Conservation (phyloP, 2,329 filamentous ascomycete species). For the Daldinia eschscholtzii region DNA sequence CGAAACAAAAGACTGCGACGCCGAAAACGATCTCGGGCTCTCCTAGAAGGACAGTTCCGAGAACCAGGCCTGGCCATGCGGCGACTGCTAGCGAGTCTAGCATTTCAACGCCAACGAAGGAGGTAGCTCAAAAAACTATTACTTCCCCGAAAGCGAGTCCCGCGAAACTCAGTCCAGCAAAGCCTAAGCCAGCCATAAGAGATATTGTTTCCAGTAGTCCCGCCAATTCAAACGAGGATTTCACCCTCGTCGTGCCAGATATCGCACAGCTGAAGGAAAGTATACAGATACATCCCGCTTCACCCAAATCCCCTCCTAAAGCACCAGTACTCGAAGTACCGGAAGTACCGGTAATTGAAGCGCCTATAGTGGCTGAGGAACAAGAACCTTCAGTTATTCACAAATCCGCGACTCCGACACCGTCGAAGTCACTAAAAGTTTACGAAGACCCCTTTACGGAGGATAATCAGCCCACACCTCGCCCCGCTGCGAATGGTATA, state of each 20-base stretch:
- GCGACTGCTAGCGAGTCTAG: slow-evolving; percentile 66
- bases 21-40: slow-evolving; percentile 66
- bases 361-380: slow-evolving; percentile 51
- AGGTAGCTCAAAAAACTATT: slow-evolving; percentile 51
- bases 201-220: slow-evolving; percentile 57
- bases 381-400: slow-evolving; percentile 30
- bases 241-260: slow-evolving; percentile 65
- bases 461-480: slow-evolving; percentile 61
- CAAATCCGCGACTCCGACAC: slow-evolving; percentile 45
- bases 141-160: slow-evolving; percentile 60
- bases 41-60: slow-evolving; percentile 64
- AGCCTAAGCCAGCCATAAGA: slow-evolving; percentile 51
- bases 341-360: slow-evolving; percentile 53
- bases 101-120: slow-evolving; percentile 60
- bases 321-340: slow-evolving; percentile 55
- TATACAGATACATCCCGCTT: slow-evolving; percentile 37
- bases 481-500: slow-evolving; percentile 58
- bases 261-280: slow-evolving; percentile 56
- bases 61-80: slow-evolving; percentile 61
- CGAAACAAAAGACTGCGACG: slow-evolving; percentile 61
- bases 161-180: slow-evolving; percentile 58
- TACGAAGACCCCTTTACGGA: slow-evolving; percentile 73
- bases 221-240: slow-evolving; percentile 63
- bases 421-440: slow-evolving; percentile 63
- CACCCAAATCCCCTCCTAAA: slow-evolving; percentile 47